Evolutionary conservation across 2,329 filamentous ascomycete species (phyloP).

Genomic region (Nothophoma quercina): DNA sequence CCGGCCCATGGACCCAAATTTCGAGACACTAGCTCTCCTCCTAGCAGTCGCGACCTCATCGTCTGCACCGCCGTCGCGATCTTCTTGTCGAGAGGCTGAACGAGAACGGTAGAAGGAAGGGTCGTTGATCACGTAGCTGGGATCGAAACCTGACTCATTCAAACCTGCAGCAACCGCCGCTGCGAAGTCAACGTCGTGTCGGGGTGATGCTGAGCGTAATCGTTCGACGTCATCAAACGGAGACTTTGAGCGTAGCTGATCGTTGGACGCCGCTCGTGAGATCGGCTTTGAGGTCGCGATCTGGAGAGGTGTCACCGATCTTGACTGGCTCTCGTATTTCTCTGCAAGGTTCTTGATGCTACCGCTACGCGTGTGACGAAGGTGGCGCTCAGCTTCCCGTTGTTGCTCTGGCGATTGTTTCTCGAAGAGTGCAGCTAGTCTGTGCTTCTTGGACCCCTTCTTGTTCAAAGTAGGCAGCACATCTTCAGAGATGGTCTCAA

Average conservation of each 20-base stretch:
- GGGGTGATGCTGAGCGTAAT: conserved; percentile 31
- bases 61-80: conserved; percentile 40
- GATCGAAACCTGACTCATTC: conserved; percentile 56
- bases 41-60: conserved; percentile 44
- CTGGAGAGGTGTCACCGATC: conserved; percentile 28
- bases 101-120: conserved; percentile 40
- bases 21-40: conserved; percentile 39
- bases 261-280: conserved; percentile 26
- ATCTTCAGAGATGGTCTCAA: conserved; percentile 21
- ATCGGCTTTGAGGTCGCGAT: conserved; percentile 21
- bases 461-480: conserved; percentile 38
- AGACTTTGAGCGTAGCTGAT: conserved; percentile 25
- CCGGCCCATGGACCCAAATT: conserved; percentile 40
- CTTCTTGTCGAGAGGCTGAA: conserved; percentile 35
- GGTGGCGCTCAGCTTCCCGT: conserved; percentile 17
- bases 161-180: conserved; percentile 57
- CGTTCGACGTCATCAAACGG: conserved; percentile 26
- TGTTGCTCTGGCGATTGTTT: conserved; percentile 24
- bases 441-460: conserved; percentile 50
- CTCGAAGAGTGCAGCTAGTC: conserved; percentile 44
- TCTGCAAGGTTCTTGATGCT: conserved; percentile 35
- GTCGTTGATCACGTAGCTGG: conserved; percentile 55
- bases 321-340: conserved; percentile 33
- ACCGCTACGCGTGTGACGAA: conserved; percentile 25
- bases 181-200: conserved; percentile 56